phyloP scores from a whole-genome alignment of 2,329 filamentous ascomycete genomes.

The Fusarium nisikadoi region DNA sequence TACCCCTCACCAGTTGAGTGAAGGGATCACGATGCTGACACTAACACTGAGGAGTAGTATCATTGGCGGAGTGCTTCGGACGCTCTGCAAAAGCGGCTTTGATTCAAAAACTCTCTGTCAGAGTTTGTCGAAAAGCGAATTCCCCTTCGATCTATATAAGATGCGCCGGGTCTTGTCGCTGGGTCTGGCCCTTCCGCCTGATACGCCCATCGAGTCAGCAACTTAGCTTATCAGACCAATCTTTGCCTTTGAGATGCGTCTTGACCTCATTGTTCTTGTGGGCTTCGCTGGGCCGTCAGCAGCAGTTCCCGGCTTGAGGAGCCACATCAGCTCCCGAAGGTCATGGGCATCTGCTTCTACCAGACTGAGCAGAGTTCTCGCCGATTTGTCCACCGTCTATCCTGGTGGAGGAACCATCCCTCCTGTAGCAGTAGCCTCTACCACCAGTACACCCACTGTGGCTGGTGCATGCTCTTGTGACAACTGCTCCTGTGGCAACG shows the following conservation, averaged over 20 bases:
- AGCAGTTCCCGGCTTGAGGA: not conserved
- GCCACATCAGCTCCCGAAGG: not conserved
- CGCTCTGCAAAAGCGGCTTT: not conserved
- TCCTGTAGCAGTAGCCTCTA: not conserved
- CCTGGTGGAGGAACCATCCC: not conserved
- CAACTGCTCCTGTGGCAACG: not conserved
- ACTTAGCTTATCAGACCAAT: not conserved
- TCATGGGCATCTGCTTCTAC: conserved; percentile 11
- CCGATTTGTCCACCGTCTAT: conserved; percentile 7
- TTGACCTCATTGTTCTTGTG: conserved; percentile 6
- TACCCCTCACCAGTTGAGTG: not conserved
- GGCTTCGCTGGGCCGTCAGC: conserved; percentile 8
- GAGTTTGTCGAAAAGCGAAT: not conserved
- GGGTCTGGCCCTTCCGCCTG: not conserved
- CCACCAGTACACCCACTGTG: not conserved
- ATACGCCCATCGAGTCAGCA: not conserved
- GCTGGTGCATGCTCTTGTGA: not conserved
- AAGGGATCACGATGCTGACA: not conserved
- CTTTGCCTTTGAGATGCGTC: conserved; percentile 6
- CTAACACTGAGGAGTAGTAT: not conserved
- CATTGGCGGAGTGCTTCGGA: not conserved
- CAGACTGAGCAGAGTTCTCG: conserved; percentile 5
- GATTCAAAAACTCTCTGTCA: not conserved
- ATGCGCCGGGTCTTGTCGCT: not conserved
- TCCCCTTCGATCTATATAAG: conserved; percentile 3